Evolutionary conservation across 768 basidiomycete species (phyloP).

Genomic region (Trametes villosa): DNA sequence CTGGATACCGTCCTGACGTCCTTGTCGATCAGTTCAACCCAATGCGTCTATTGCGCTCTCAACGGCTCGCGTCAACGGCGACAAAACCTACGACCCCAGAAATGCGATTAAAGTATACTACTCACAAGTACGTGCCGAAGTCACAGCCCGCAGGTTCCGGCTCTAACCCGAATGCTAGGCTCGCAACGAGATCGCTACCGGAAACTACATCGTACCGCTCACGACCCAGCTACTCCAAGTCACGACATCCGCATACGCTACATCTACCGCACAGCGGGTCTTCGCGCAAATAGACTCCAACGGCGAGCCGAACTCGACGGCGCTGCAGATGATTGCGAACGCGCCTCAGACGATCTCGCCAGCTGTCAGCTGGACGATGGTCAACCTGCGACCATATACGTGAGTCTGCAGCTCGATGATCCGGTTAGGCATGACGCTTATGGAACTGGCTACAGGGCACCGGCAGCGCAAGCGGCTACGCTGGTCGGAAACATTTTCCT

Average conservation of each 20-base stretch:
- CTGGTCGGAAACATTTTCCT: slow-evolving; percentile 47
- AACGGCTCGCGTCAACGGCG: slow-evolving; percentile 41
- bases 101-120: slow-evolving; percentile 45
- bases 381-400: slow-evolving; percentile 47
- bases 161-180: slow-evolving; percentile 22
- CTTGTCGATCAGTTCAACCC: slow-evolving; percentile 41
- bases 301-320: slow-evolving; percentile 41
- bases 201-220: slow-evolving; percentile 44
- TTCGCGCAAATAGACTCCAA: slow-evolving; percentile 33
- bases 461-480: slow-evolving; percentile 46
- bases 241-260: slow-evolving; percentile 29
- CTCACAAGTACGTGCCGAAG: slow-evolving; percentile 37
- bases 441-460: slow-evolving; percentile 19
- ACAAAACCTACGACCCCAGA: slow-evolving; percentile 40
- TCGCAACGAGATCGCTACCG: slow-evolving; percentile 46
- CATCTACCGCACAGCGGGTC: slow-evolving; percentile 29
- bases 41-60: slow-evolving; percentile 40
- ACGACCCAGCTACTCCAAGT: slow-evolving; percentile 32
- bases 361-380: slow-evolving; percentile 38
- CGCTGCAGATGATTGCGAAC: slow-evolving; percentile 40
- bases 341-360: slow-evolving; percentile 45
- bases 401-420: slow-evolving; percentile 7
- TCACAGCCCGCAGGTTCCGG: neutral
- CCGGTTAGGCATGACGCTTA: too few relatives aligned
- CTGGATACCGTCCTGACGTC: too few relatives aligned